phyloP scores from a whole-genome alignment of 2,329 filamentous ascomycete species.

The Fusarium coicis region DNA sequence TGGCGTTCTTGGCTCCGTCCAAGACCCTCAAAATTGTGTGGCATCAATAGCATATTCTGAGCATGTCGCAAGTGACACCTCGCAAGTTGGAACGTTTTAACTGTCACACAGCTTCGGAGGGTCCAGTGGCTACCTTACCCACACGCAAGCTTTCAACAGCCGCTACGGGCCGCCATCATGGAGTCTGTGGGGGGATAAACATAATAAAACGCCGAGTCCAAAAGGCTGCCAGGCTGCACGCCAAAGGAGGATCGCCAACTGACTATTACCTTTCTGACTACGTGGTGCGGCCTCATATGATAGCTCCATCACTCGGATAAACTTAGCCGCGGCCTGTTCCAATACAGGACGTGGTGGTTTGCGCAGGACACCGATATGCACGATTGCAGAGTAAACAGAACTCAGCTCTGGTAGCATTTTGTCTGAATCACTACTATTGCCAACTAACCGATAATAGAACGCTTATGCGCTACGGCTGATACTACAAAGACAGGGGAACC shows the following conservation, averaged over 20 bases:
- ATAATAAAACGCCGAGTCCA: constrained; percentile 21
- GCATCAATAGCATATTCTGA: constrained; percentile 37
- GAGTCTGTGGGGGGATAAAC: constrained; percentile 29
- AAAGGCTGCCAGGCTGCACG: constrained; percentile 29
- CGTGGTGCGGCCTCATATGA: constrained; percentile 15
- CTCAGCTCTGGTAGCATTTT: not conserved
- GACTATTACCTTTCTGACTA: constrained; percentile 14
- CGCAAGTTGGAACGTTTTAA: constrained; percentile 21
- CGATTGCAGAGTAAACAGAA: not conserved
- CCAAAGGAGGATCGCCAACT: constrained; percentile 27
- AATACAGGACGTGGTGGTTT: constrained; percentile 7
- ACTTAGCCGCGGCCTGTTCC: constrained; percentile 24
- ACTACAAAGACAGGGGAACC: constrained; percentile 45
- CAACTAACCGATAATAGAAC: not conserved
- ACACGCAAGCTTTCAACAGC: constrained; percentile 37
- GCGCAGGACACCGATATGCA: not conserved
- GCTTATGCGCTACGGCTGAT: constrained; percentile 24
- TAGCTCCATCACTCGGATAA: constrained; percentile 14
- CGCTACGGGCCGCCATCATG: constrained; percentile 43
- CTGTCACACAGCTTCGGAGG: constrained; percentile 13
- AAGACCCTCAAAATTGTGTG: constrained; percentile 16
- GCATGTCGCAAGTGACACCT: constrained; percentile 25
- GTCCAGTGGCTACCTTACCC: constrained; percentile 28
- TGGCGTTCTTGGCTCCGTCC: not conserved
- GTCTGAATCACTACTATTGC: not conserved